These are phyloP conservation scores for Zelopaecilomyces penicillatus DNA, from an alignment of 2,329 filamentous ascomycete genomes.

Conservation along the genomic window DNA sequence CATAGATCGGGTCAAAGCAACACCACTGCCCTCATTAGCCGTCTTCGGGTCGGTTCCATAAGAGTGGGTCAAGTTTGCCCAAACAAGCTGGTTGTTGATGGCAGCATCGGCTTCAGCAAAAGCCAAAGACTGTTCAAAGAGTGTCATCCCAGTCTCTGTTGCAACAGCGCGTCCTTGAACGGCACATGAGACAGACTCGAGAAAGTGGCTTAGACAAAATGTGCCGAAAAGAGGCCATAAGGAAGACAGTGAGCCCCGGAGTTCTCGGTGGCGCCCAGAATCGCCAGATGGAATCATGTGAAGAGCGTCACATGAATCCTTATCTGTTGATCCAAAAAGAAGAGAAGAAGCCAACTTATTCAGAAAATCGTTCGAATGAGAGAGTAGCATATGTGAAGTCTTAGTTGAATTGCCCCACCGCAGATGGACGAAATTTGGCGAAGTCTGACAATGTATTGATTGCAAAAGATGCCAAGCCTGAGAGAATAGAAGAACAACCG, in stretches of 20 bases:
- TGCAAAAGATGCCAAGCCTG: conserved; percentile 67
- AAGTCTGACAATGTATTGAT: conserved; percentile 88
- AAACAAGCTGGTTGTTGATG: conserved; percentile 69
- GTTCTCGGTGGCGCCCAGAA: conserved; percentile 40
- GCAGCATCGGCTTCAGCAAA: conserved; percentile 93
- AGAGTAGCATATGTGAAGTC: conserved; percentile 60
- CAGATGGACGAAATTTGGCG: conserved; percentile 58
- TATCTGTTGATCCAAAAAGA: conserved; percentile 65
- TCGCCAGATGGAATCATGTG: conserved; percentile 56
- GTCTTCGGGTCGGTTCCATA: conserved; percentile 23
- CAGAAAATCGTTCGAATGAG: conserved; percentile 59
- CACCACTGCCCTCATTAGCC: conserved; percentile 20
- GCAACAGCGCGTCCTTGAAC: conserved; percentile 73
- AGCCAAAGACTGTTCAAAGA: conserved; percentile 91
- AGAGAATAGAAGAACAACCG: conserved; percentile 59
- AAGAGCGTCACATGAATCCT: conserved; percentile 65
- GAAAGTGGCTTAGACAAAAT: conserved; percentile 68
- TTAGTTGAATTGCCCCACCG: conserved; percentile 62
- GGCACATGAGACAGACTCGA: conserved; percentile 82
- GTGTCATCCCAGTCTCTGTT: conserved; percentile 88
- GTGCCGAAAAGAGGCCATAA: conserved; percentile 69
- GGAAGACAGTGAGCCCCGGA: conserved; percentile 69
- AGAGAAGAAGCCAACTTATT: conserved; percentile 64
- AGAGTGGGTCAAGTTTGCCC: conserved; percentile 52
- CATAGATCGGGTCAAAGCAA: conserved; percentile 52